Evolutionary conservation across 2,329 filamentous ascomycete genomes (phyloP), one percentile per base, ranked within the genome.

Genomic region (Phialophora macrospora): DNA sequence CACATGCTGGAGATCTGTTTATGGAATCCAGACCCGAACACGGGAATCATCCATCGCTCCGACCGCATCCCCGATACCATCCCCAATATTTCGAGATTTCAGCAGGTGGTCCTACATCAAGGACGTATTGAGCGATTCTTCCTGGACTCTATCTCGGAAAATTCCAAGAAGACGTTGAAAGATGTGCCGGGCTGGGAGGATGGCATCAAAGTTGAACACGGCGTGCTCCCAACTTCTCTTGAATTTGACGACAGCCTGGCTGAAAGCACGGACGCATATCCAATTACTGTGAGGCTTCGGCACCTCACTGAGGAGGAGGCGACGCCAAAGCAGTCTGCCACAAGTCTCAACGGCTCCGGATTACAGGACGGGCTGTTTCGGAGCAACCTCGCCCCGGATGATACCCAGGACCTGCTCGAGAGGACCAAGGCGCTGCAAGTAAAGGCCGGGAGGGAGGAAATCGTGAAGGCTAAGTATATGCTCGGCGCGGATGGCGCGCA

Each of bases 401-500:
- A 88, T 68, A 87, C 83, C 0, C 81, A 84, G 1, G 83, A 85
- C 17, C 73, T 88, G 44, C 79, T 81, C 26, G 73, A 73, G 44
- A 79, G 75, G 63, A 76, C 71, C 67, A 69, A 71, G 17, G 11
- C 7, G 73, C 75, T 56, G 0, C 82, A 78, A 46, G 82, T 84
- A 5, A 88, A 88, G 72, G 91, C 68, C 11, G 59, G 59, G 5
- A 17, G 22, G 17, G 64, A 63, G 28, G 64, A 69, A 49, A 56
- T 56, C 20, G 62, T 71, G 4, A 65, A 61, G 26, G 67, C 65
- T 3, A 71, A 69, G 49, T 69, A 89, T 67, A 80, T 91, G 32
- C 80, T 92, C 3, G 89, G 88, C 0, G 88, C 85, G 52, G 89
- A 91, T 68, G 89, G 89, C 0, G 88, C 89, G 0, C 87, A 88